A percentile compares a stretch with the other conserved stretches of the same genome.
These are phyloP conservation scores for Picea mariana DNA, from an alignment of 83 land plant genomes.

Conservation along the genomic window DNA sequence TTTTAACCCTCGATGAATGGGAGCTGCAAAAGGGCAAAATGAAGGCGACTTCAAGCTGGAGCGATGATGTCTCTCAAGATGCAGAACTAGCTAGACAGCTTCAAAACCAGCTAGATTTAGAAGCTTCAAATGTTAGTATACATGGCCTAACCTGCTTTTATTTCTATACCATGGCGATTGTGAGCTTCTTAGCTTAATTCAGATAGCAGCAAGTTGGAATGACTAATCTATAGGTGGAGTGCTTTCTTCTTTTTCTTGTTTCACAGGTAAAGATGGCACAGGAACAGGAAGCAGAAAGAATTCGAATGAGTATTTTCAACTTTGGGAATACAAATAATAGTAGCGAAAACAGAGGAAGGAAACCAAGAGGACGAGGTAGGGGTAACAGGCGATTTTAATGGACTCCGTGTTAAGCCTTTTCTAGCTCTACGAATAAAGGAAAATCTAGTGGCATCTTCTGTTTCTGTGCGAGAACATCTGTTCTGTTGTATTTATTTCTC, in stretches of 20 bases:
- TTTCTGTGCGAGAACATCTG: too few species aligned
- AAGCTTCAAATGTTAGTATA: conserved; percentile 30
- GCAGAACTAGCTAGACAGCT: conserved; percentile 72
- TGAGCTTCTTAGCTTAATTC: neutral
- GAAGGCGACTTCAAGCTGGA: neutral
- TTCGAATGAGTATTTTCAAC: conserved; percentile 66
- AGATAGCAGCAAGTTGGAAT: neutral
- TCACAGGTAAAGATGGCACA: conserved; percentile 25
- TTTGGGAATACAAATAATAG: conserved; percentile 35
- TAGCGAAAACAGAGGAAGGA: conserved; percentile 20
- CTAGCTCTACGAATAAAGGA: too few species aligned
- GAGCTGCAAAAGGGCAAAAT: conserved; percentile 40
- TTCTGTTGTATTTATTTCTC: too few species aligned
- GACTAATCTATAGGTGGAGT: neutral
- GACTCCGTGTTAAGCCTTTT: too few species aligned
- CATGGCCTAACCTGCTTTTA: neutral
- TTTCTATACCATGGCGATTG: neutral
- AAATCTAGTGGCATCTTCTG: too few species aligned
- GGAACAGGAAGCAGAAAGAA: conserved; percentile 40
- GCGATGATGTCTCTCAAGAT: conserved; percentile 37
- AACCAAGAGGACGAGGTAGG: conserved; percentile 41
- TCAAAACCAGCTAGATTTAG: conserved; percentile 66
- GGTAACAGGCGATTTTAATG: conserved; percentile 36
- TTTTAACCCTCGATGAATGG: conserved; percentile 70
- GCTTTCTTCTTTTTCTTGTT: conserved; percentile 4